phyloP scores from a whole-genome alignment of 805 yeast genomes.

The Diddensiella transvaalensis region DNA sequence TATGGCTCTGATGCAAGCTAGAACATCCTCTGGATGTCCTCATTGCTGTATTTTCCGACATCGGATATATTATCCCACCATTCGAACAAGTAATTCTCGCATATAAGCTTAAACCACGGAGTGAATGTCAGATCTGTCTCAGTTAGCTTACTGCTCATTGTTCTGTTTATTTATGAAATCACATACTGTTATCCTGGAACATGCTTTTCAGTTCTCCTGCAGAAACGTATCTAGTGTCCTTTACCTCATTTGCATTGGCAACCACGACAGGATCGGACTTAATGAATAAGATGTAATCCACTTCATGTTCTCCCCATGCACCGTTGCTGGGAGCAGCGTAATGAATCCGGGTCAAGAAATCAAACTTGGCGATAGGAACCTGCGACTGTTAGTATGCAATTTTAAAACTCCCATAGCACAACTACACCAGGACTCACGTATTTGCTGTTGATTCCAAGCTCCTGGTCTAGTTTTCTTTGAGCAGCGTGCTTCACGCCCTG shows the following conservation, averaged over 20 bases:
- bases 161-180: too few species aligned
- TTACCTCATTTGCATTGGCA: slow-evolving; percentile 80
- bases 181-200: slow-evolving; percentile 54
- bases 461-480: slow-evolving; percentile 87
- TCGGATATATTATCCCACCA: slow-evolving; percentile 87
- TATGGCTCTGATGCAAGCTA: too few species aligned
- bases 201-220: slow-evolving; percentile 63
- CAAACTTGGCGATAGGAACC: slow-evolving; percentile 60
- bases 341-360: slow-evolving; percentile 89
- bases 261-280: slow-evolving; percentile 46
- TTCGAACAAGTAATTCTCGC: slow-evolving; percentile 81
- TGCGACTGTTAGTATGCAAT: too few species aligned
- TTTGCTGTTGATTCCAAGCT: slow-evolving; percentile 71
- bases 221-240: slow-evolving; percentile 72
- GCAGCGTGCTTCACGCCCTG: slow-evolving; percentile 86
- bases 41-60: slow-evolving; percentile 46
- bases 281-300: slow-evolving; percentile 87
- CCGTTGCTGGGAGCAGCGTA: slow-evolving; percentile 78
- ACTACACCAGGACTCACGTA: slow-evolving; percentile 36
- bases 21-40: slow-evolving; percentile 30
- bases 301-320: slow-evolving; percentile 96
- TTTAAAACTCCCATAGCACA: background rate
- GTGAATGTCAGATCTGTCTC: slow-evolving; percentile 67
- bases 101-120: slow-evolving; percentile 97
- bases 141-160: too few species aligned